phyloP scores from a whole-genome alignment of 805 yeast species.

The Metschnikowia kofuensis region DNA sequence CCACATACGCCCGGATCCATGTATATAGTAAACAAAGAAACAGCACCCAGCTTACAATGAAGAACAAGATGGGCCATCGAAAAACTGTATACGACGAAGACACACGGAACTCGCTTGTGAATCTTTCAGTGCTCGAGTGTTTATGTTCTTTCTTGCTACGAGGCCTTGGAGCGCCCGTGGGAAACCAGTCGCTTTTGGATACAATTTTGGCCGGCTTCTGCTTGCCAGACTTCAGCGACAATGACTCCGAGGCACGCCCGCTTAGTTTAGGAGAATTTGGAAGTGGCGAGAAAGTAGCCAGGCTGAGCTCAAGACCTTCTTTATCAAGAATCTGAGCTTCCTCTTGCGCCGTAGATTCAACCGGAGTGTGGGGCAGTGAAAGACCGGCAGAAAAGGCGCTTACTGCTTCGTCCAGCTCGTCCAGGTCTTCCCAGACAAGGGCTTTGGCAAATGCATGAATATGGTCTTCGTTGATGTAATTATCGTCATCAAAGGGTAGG shows the following conservation, averaged over 20 bases:
- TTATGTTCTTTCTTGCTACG: slow-evolving; percentile 5
- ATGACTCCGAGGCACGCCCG: not conserved
- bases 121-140: slow-evolving; percentile 12
- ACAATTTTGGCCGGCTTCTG: slow-evolving; percentile 20
- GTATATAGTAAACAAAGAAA: slow-evolving; percentile 50
- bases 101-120: slow-evolving; percentile 37
- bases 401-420: slow-evolving; percentile 11
- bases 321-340: slow-evolving; percentile 7
- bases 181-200: slow-evolving; percentile 29
- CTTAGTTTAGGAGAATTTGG: slow-evolving; percentile 1
- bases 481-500: slow-evolving; percentile 20
- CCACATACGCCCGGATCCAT: slow-evolving; percentile 55
- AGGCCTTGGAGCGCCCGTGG: slow-evolving; percentile 15
- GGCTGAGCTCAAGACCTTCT: slow-evolving; percentile 5
- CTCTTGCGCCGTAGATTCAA: slow-evolving; percentile 1
- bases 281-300: slow-evolving; percentile 9
- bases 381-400: slow-evolving; percentile 6
- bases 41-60: slow-evolving; percentile 52
- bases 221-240: not conserved
- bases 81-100: slow-evolving; percentile 40
- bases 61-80: slow-evolving; percentile 62
- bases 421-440: slow-evolving; percentile 34
- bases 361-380: slow-evolving; percentile 7
- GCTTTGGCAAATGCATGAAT: slow-evolving; percentile 41
- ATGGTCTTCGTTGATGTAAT: slow-evolving; percentile 34